phyloP scores from a whole-genome alignment of 371 early-diverging fungal species.

The Mortierella polycephala region DNA sequence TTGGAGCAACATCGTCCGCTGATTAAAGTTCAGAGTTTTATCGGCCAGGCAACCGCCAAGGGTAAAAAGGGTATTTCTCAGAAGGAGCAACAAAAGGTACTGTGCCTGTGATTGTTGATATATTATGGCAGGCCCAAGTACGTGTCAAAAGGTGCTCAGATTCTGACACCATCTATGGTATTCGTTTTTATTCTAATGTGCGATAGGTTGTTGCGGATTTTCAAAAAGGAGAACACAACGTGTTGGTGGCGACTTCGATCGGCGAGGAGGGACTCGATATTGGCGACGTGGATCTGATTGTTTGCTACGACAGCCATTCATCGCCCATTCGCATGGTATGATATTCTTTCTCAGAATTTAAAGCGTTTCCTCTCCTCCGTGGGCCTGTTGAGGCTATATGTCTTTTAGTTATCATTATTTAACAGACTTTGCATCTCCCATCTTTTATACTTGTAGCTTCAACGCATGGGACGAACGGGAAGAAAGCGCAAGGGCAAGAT shows the following conservation, averaged over 20 bases:
- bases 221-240: constrained; percentile 67
- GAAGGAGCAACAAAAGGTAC: constrained; percentile 84
- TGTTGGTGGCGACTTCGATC: constrained; percentile 91
- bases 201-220: constrained; percentile 47
- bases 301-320: constrained; percentile 90
- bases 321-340: constrained; percentile 85
- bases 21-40: constrained; percentile 78
- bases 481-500: constrained; percentile 89
- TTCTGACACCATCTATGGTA: too few relatives aligned
- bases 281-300: constrained; percentile 95
- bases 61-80: constrained; percentile 82
- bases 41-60: constrained; percentile 82
- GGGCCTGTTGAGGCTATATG: too few relatives aligned
- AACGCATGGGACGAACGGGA: constrained; percentile 96
- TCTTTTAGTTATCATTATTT: neutral
- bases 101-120: neutral
- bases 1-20: constrained; percentile 75
- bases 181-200: neutral
- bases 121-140: too few relatives aligned
- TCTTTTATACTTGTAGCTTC: constrained; percentile 74
- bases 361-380: too few relatives aligned
- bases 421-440: neutral
- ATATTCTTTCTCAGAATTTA: neutral
- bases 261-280: constrained; percentile 98
- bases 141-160: too few relatives aligned